Percentiles rank a stretch among this genome's conserved stretches.
These are phyloP conservation scores for Hemisphaericaspora xylanilytica DNA, from an alignment of 1,139 yeast species.

Conservation along the genomic window DNA sequence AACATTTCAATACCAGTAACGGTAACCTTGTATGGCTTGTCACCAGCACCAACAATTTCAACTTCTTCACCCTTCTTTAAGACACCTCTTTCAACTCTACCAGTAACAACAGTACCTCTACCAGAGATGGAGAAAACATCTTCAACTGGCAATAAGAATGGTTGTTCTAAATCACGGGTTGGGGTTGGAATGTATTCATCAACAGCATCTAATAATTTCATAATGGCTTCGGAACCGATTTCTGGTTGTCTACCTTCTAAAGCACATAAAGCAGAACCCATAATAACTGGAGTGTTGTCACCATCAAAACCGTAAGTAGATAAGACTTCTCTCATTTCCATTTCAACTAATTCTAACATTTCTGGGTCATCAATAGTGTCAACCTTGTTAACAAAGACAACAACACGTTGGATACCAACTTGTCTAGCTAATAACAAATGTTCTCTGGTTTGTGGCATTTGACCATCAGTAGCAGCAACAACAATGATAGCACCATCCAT, in stretches of 20 bases:
- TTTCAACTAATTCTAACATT: slow-evolving; percentile 98
- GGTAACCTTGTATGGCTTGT: slow-evolving; percentile 84
- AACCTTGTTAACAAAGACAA: slow-evolving; percentile 96
- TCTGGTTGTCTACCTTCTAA: slow-evolving; percentile 85
- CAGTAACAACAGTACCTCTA: slow-evolving; percentile 99
- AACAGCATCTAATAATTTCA: slow-evolving; percentile 83
- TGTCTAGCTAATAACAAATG: slow-evolving; percentile 97
- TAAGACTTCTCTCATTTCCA: slow-evolving; percentile 99
- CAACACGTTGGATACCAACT: slow-evolving; percentile 97
- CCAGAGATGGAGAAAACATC: slow-evolving; percentile 98
- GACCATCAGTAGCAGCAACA: slow-evolving; percentile 98
- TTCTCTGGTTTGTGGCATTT: slow-evolving; percentile 99
- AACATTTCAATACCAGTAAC: slow-evolving; percentile 99
- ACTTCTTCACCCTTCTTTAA: slow-evolving; percentile 98
- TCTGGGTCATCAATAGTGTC: slow-evolving; percentile 98
- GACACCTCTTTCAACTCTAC: slow-evolving; percentile 97
- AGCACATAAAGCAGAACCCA: slow-evolving; percentile 99
- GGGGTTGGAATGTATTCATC: slow-evolving; percentile 97
- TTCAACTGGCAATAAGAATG: slow-evolving; percentile 96
- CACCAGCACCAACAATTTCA: slow-evolving; percentile 91
- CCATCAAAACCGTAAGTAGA: slow-evolving; percentile 94
- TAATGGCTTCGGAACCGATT: slow-evolving; percentile 85
- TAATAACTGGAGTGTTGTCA: slow-evolving; percentile 94
- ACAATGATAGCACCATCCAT: slow-evolving; percentile 99
- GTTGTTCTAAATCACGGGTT: slow-evolving; percentile 90